Base-by-base conservation (phyloP, 805 yeast genomes). In the Myxozyma mucilagina region DNA sequence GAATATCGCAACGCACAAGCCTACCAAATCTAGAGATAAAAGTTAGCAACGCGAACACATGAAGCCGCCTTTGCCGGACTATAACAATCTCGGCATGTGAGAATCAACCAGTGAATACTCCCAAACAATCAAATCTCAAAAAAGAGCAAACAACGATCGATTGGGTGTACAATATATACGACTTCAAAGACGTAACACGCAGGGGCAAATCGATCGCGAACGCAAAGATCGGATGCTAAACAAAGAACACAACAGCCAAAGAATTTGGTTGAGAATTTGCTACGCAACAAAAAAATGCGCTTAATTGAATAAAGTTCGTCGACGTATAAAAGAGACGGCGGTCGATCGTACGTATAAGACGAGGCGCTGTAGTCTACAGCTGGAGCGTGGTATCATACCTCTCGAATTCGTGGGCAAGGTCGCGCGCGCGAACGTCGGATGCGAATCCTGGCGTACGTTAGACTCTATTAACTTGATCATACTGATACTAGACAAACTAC, bases 391-490 rank as follows among this genome's bases (percentile, higher is more conserved):
- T 16, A 20, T n/a, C 49, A 18, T 68, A 70, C 74, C 69, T 62
- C 60, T 70, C 73, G 63, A 70, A 70, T 38, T 70, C 73, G 56
- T 68, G 64, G 16, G 74, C 73, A 10, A 70, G 70, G 20, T 70
- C 73, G n/a, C 72, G 69, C 41, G 73, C 74, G 35, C 73, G 61
- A 34, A 68, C 55, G 20, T 64, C 71, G 20, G 63, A 54, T 4
- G 61, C 59, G 57, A 70, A 70, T 18, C 73, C 73, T 53, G 61
- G 43, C 2, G 56, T 34, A 9, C 8, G 47, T 16, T 16, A 38
- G 35, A 13, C 8, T n/a, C 1, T 4, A 3, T 4, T 5, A n/a
- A 38, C 5, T 13, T 13, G 3, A 3, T 11, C 13, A 13, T 3
- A n/a, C 41, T 38, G 6, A 11, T 13, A 38, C 13, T 38, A 38